phyloP scores from a whole-genome alignment of 305 asterid genomes.

The Ilex paraguariensis region DNA sequence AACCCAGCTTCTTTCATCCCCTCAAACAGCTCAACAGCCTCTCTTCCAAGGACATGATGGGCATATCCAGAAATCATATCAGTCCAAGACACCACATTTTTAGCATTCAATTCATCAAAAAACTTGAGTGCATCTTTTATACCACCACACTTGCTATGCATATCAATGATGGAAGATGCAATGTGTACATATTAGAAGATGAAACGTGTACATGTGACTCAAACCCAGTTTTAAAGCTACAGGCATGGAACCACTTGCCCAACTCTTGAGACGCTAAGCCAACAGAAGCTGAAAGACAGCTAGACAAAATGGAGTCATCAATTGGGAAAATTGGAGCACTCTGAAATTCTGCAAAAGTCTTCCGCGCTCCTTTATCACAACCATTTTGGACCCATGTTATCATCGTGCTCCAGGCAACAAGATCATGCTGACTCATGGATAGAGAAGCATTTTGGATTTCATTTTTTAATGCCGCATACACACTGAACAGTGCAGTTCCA shows the following conservation, averaged over 20 bases:
- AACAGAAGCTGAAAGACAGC: neutral
- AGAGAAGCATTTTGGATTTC: neutral
- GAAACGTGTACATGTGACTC: neutral
- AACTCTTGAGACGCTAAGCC: neutral
- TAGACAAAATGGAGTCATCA: neutral
- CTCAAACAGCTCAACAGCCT: neutral
- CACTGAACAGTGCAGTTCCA: neutral
- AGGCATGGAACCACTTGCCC: neutral
- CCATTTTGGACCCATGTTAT: neutral
- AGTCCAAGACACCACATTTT: neutral
- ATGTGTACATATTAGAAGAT: too few relatives aligned
- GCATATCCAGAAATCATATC: neutral
- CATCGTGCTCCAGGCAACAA: constrained; percentile 3
- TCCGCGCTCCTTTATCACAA: neutral
- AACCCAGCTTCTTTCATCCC: too few relatives aligned
- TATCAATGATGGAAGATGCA: constrained; percentile 1
- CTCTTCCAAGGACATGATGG: constrained; percentile 1
- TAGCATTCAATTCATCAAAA: neutral
- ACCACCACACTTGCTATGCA: constrained; percentile 1
- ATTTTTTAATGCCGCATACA: neutral
- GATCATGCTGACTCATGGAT: neutral
- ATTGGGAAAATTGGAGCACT: neutral
- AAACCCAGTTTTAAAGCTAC: neutral
- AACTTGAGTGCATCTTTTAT: neutral
- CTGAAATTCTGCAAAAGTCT: neutral